A percentile compares a stretch with the other conserved stretches of the same genome.
Conservation (phyloP, 257 asterid species). For the Rauvolfia tetraphylla region DNA sequence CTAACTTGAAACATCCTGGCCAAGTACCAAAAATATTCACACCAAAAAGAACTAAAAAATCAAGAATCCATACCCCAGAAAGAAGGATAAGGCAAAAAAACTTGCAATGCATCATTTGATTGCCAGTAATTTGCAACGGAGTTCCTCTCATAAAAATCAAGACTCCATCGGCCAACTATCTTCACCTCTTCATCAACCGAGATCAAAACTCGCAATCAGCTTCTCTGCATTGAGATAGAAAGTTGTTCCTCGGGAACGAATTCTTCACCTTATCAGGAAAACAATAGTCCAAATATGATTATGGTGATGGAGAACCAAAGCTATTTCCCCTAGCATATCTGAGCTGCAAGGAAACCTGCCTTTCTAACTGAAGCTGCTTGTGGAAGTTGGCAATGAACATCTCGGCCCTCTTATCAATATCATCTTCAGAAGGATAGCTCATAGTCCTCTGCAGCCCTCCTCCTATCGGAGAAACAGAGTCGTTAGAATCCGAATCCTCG, state of each 20-base stretch:
- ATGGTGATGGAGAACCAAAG: conserved; percentile 47
- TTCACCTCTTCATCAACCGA: not conserved
- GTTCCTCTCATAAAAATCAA: conserved; percentile 8
- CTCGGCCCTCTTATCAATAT: conserved; percentile 82
- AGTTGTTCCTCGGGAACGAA: not conserved
- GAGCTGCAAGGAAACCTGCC: conserved; percentile 76
- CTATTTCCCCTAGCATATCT: conserved; percentile 58
- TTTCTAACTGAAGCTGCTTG: conserved; percentile 60
- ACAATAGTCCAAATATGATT: conserved; percentile 11
- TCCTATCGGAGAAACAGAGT: conserved; percentile 17
- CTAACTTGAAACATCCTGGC: not conserved
- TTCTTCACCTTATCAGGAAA: not conserved
- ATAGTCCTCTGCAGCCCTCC: conserved; percentile 48
- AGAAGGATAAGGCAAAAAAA: not conserved
- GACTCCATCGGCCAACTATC: not conserved
- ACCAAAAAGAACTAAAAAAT: not conserved
- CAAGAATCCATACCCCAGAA: not conserved
- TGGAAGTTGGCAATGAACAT: conserved; percentile 73
- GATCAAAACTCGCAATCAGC: not conserved
- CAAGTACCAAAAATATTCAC: not conserved
- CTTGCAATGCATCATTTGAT: not conserved
- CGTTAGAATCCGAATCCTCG: conserved; percentile 24
- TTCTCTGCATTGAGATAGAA: not conserved
- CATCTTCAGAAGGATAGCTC: conserved; percentile 75
- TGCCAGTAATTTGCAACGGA: conserved; percentile 5